Evolutionary conservation across 1,284 basidiomycete genomes (phyloP), one percentile per base, ranked within the genome.

Genomic region (Fistulinella cinereoalba): DNA sequence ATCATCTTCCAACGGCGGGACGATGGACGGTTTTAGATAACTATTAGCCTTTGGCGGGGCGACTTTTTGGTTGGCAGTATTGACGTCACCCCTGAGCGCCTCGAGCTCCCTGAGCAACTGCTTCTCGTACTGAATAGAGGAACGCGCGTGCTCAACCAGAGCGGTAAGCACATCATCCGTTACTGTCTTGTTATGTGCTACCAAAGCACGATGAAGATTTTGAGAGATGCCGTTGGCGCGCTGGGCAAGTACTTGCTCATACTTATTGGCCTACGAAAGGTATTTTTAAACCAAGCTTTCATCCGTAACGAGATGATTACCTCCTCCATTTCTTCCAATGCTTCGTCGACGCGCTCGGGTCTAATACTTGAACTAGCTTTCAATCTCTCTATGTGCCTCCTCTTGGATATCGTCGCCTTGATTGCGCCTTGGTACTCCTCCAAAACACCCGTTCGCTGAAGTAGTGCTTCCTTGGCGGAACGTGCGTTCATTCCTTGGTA

Each of bases 401-500:
- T 80, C 67, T 96, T 97, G 19, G 85, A 91, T 56, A 97, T 97
- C 3, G 92, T 88, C 3, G 83, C 80, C 64, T 97, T 97, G 19
- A 92, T 90, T 3, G 93, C 92, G 6, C 81, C 76, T 54, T 96
- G 92, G 49, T 94, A 91, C 64, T 97, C 94, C 60, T 97, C 94
- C 49, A 97, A 71, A 9, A 96, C 88, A 15, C 83, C 79, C 0
- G 91, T 90, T 8, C 94, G 83, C 71, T 93, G 90, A 47, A 81
- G 76, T 11, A 97, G 69, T 0, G 94, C 93, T 62, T 97, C 93
- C 70, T 94, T 96, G 3, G 92, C 94, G 11, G 93, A 90, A 37
- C 87, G 80, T n/a, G 95, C 92, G 58, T 97, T 97, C 69, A 93
- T 76, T 15, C 92, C 88, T 69, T 97, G 92, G 66, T 97, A 97